phyloP scores from a whole-genome alignment of 345 rosid genomes.

The Heritiera littoralis region DNA sequence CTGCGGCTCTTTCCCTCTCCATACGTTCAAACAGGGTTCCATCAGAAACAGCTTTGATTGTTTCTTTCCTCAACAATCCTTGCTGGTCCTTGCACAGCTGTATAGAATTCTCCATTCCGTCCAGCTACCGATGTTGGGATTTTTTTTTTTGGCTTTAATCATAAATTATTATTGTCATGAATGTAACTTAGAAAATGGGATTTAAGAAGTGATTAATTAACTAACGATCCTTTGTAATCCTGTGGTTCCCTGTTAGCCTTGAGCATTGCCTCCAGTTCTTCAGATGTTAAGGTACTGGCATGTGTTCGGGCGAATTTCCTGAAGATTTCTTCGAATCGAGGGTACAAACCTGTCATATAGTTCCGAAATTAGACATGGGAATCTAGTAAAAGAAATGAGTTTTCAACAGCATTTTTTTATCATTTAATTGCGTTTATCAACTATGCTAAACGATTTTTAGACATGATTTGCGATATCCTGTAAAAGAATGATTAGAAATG shows the following conservation, averaged over 20 bases:
- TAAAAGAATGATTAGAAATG: too few species aligned
- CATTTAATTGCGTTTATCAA: too few species aligned
- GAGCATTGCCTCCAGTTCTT: conserved; percentile 51
- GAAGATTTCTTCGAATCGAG: conserved; percentile 70
- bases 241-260: conserved; percentile 57
- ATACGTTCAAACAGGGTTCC: conserved; percentile 69
- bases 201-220: background rate
- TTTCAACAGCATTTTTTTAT: too few species aligned
- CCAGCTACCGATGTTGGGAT: conserved; percentile 52
- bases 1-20: conserved; percentile 50
- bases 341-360: conserved; percentile 52
- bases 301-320: conserved; percentile 48
- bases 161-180: background rate
- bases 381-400: too few species aligned
- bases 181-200: background rate
- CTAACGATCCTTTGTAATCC: conserved; percentile 56
- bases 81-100: conserved; percentile 63
- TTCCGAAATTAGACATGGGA: background rate
- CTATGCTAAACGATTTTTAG: too few species aligned
- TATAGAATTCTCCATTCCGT: conserved; percentile 75
- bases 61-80: conserved; percentile 69
- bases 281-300: conserved; percentile 46
- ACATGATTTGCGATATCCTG: too few species aligned
- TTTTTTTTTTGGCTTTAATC: background rate
- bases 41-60: conserved; percentile 65